Conservation (phyloP, 2,329 filamentous ascomycete species). For the Neopestalotiopsis sp. region DNA sequence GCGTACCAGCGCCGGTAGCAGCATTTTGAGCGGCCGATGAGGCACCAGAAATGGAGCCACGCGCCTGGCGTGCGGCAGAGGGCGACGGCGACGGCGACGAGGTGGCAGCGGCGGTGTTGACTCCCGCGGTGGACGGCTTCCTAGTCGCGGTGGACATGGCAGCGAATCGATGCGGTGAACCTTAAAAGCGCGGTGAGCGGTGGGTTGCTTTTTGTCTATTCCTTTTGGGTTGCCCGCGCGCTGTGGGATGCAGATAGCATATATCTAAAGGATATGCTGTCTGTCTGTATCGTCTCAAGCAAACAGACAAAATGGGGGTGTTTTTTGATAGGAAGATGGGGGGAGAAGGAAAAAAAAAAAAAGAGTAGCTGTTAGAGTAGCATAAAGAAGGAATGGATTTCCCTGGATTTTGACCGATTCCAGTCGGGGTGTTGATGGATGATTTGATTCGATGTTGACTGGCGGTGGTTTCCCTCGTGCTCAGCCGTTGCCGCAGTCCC, state of each 20-base stretch:
- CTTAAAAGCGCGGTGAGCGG: slow-evolving; percentile 18
- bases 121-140: slow-evolving; percentile 55
- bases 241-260: neutral
- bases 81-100: slow-evolving; percentile 42
- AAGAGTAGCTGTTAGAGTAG: neutral
- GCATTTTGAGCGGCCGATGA: slow-evolving; percentile 52
- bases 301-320: neutral
- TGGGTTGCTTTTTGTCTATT: slow-evolving; percentile 6
- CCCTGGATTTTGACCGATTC: slow-evolving; percentile 4
- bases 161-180: slow-evolving; percentile 20
- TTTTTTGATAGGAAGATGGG: neutral
- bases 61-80: slow-evolving; percentile 39
- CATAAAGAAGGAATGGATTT: slow-evolving; percentile 8
- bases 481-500: slow-evolving; percentile 13
- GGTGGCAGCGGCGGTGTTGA: slow-evolving; percentile 47
- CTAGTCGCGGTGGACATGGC: slow-evolving; percentile 58
- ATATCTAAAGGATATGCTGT: slow-evolving; percentile 2
- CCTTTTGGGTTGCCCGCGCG: neutral
- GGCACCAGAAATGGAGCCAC: slow-evolving; percentile 59
- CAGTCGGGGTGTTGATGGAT: slow-evolving; percentile 1
- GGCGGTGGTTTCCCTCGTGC: slow-evolving; percentile 12
- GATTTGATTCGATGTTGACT: slow-evolving; percentile 4
- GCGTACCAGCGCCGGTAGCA: slow-evolving; percentile 41
- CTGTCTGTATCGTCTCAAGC: neutral
- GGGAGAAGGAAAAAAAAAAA: no score